Evolutionary conservation across 257 asterid species (phyloP), one percentile per base, ranked within the genome.

Genomic region (Capsicum pubescens): DNA sequence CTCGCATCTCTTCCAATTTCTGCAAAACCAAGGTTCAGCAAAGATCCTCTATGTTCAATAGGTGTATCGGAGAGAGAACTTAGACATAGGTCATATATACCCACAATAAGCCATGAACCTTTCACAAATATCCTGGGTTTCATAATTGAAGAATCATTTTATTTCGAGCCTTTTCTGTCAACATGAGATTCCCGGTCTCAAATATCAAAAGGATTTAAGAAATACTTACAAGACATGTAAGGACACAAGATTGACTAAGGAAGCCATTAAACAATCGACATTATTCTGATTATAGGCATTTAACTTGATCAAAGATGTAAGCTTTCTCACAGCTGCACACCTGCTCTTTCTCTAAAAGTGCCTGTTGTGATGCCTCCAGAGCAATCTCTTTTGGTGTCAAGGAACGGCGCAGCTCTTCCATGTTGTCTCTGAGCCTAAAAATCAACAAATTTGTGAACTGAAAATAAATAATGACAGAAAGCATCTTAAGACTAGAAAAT

Each of bases 331-430:
- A n/a, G 83, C 55, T 72, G 69, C 58, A 50, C 87, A 93, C 99
- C 98, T 94, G 97, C 46, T 94, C 98, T 88, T 94, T 96, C 82
- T 93, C 98, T 84, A 86, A 61, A 89, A 96, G 93, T 15, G 94
- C 86, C 87, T 92, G 98, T 79, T 94, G 97, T 91, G 91, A 90
- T 70, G 95, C 86, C 88, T 94, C 99, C 87, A 96, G 56, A 87
- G 95, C 95, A 90, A 61, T 91, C 85, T 96, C 99, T 87, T 96
- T 96, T 82, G 98, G 95, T 85, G 87, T 91, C 84, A 96, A 86
- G 63, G 98, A 93, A 87, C 79, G 88, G 16, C 97, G 97, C 86
- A 96, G 84, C 86, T 96, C 99, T 90, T 96, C 99, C 84, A 94
- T 86, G 90, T 81, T 90, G 83, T 96, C 99, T 79, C 98, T 90